Percentiles rank a stretch among this genome's conserved stretches.
Conservation (phyloP, 2,329 filamentous ascomycete species). For the Endoconidiophora laricicola region DNA sequence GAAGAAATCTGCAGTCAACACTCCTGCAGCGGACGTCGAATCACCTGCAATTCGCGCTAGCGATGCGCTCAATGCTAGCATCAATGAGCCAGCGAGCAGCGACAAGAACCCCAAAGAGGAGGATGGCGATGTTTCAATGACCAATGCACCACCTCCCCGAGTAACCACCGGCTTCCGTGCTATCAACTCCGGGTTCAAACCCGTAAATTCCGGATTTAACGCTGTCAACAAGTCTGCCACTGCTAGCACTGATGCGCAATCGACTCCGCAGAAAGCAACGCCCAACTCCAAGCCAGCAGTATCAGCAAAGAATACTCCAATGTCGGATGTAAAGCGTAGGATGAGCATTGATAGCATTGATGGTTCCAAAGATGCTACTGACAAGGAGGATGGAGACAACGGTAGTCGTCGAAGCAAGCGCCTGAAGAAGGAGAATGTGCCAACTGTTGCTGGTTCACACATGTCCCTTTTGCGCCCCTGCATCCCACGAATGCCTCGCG, state of each 20-base stretch:
- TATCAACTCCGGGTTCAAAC: conserved; percentile 46
- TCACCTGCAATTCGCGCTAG: conserved; percentile 48
- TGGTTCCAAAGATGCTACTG: conserved; percentile 29
- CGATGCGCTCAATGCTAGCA: conserved; percentile 33
- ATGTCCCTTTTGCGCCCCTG: conserved; percentile 87
- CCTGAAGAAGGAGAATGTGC: conserved; percentile 62
- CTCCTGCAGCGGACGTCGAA: conserved; percentile 42
- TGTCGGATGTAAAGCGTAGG: conserved; percentile 56
- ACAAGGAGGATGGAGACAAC: conserved; percentile 43
- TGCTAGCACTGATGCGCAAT: not conserved
- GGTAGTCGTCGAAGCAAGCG: conserved; percentile 78
- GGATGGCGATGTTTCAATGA: conserved; percentile 32
- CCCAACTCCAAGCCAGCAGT: conserved; percentile 39
- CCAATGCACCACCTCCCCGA: conserved; percentile 26
- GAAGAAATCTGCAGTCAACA: conserved; percentile 45
- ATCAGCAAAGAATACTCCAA: conserved; percentile 46
- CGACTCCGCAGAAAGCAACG: conserved; percentile 26
- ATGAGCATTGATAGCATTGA: conserved; percentile 43
- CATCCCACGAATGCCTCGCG: conserved; percentile 46
- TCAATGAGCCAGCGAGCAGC: conserved; percentile 19
- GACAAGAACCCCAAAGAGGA: conserved; percentile 26
- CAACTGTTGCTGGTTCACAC: conserved; percentile 87
- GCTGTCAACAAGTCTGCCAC: conserved; percentile 37
- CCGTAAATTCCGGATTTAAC: conserved; percentile 55
- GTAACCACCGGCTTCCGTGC: conserved; percentile 41